phyloP scores from a whole-genome alignment of 805 yeast species.

The Yarrowia divulgata region DNA sequence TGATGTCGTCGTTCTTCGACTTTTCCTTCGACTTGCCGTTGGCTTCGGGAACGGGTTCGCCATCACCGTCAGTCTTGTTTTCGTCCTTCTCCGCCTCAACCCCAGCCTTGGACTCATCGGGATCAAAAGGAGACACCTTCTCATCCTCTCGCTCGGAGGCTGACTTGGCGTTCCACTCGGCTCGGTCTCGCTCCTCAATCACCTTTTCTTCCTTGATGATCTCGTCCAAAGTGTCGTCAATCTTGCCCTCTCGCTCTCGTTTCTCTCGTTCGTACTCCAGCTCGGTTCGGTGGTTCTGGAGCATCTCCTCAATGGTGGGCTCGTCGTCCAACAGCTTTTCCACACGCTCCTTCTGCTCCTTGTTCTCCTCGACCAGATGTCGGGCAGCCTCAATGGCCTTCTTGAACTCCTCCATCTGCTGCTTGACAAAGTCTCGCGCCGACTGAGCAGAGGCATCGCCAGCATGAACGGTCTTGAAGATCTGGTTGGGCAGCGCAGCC shows the following conservation, averaged over 20 bases:
- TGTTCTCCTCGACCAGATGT: slow-evolving; percentile 15
- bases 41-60: neutral
- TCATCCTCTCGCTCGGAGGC: slow-evolving; percentile 1
- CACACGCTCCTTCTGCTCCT: slow-evolving; percentile 12
- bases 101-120: neutral
- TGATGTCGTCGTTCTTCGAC: neutral
- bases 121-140: neutral
- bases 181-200: slow-evolving; percentile 9
- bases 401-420: slow-evolving; percentile 41
- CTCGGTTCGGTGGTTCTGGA: slow-evolving; percentile 47
- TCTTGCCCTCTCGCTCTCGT: slow-evolving; percentile 42
- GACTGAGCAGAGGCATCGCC: slow-evolving; percentile 81
- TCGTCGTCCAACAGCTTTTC: slow-evolving; percentile 4
- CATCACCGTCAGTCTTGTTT: neutral
- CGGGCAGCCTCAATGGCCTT: slow-evolving; percentile 32
- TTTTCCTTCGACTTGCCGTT: neutral
- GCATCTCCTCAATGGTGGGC: slow-evolving; percentile 53
- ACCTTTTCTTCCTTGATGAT: slow-evolving; percentile 29
- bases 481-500: slow-evolving; percentile 83
- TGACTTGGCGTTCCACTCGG: neutral
- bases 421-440: slow-evolving; percentile 63
- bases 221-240: slow-evolving; percentile 31
- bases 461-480: slow-evolving; percentile 74
- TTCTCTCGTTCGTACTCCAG: slow-evolving; percentile 49
- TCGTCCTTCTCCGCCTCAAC: neutral